Conservation (phyloP, 441 rosid genomes). For the Croton laevigatus region DNA sequence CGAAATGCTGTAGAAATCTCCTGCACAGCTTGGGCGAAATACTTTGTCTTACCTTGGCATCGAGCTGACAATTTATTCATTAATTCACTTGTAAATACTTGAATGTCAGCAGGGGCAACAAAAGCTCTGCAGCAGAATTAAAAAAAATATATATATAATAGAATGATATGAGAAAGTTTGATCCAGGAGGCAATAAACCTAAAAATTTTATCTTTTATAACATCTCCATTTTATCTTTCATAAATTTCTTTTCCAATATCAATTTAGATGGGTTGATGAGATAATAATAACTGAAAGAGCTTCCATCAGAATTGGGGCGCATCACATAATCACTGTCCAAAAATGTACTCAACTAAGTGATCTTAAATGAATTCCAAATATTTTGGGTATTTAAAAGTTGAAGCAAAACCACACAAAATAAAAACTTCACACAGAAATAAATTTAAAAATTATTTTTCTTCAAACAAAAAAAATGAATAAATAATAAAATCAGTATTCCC, state of each 20-base stretch:
- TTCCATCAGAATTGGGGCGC: background rate
- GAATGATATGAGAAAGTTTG: constrained; percentile 16
- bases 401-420: background rate
- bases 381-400: background rate
- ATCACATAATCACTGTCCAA: background rate
- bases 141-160: constrained; percentile 13
- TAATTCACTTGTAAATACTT: constrained; percentile 74
- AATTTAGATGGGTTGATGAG: background rate
- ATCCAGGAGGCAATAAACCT: background rate
- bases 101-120: constrained; percentile 84
- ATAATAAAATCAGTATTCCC: background rate
- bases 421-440: no score
- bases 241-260: background rate
- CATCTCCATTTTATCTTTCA: background rate
- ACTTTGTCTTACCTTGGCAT: constrained; percentile 72
- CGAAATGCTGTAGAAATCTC: constrained; percentile 83
- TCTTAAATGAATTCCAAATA: background rate
- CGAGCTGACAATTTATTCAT: constrained; percentile 68
- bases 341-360: background rate
- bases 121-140: constrained; percentile 72
- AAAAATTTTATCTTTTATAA: no score
- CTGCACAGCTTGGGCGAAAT: constrained; percentile 77
- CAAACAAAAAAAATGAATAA: no score
- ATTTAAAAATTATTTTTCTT: background rate
- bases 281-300: background rate